Base-by-base conservation (phyloP, 352 stramenopile genomes). In the Globisporangium spiculum region DNA sequence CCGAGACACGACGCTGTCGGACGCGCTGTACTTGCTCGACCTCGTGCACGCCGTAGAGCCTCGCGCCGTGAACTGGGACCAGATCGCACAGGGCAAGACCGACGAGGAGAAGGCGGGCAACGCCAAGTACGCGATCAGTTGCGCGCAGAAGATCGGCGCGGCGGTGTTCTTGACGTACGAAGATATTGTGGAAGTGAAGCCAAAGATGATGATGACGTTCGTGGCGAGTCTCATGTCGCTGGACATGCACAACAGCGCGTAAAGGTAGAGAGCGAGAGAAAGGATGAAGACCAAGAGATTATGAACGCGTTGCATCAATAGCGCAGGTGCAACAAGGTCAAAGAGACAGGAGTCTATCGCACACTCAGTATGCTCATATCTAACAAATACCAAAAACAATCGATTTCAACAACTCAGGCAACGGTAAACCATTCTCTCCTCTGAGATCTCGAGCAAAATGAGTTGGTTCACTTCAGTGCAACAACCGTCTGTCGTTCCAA, bases 131-230 rank as follows among this genome's bases (percentile, higher is more conserved):
- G 85, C 86, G 12, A 97, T 98, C 78, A 96, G 82, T 71, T 95
- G 93, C 65, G 92, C 92, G 41, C 88, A 96, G 62, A 98, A 98
- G 80, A 96, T 98, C 55, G 92, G 92, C 22, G 93, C 92, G 10
- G 81, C 81, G 18, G 90, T 98, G n/a, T 98, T 98, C 71, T 70
- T 98, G 10, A 97, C 91, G 48, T 96, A 92, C 68, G 93, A 98
- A 72, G 93, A 98, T 70, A 98, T 98, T 68, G 88, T 98, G 38
- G 91, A 98, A 74, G 92, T 97, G 65, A 97, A 97, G 79, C 85
- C 84, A 44, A 97, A 97, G 83, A 97, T 97, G 90, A 94, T 97
- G 71, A 92, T 97, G 81, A 94, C 85, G 9, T 94, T 93, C 63
- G 84, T 97, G 18, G 90, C 90, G 18, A 90, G 84, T 60, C 78